phyloP scores from a whole-genome alignment of 345 rosid genomes.

The Carallia pectinifolia region DNA sequence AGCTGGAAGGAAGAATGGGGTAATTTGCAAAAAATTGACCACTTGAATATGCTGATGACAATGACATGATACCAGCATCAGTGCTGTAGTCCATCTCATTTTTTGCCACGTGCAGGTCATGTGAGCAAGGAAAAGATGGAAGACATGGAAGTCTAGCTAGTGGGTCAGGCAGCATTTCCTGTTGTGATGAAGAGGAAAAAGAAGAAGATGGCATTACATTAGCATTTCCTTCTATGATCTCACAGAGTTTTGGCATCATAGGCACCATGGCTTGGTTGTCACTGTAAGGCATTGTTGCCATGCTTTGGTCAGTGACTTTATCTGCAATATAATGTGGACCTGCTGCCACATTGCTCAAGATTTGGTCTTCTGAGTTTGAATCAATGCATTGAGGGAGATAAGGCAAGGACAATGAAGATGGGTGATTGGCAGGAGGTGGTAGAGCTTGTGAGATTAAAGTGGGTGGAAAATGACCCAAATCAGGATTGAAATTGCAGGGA shows the following conservation, averaged over 20 bases:
- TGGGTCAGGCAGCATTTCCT: conserved; percentile 15
- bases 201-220: conserved; percentile 26
- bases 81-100: conserved; percentile 45
- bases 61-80: conserved; percentile 36
- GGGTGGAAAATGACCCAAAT: conserved; percentile 23
- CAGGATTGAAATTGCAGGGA: conserved; percentile 14
- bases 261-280: conserved; percentile 19
- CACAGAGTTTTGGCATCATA: conserved; percentile 51
- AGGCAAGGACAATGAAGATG: conserved; percentile 35
- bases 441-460: conserved; percentile 10
- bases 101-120: conserved; percentile 25
- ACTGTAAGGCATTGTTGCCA: conserved; percentile 22
- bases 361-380: conserved; percentile 25
- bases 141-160: conserved; percentile 30
- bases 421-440: background rate
- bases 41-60: conserved; percentile 41
- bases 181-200: conserved; percentile 27
- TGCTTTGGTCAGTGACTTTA: conserved; percentile 25
- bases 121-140: conserved; percentile 25
- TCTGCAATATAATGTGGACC: conserved; percentile 6
- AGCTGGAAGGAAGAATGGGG: conserved; percentile 52
- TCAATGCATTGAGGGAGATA: conserved; percentile 22
- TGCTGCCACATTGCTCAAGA: conserved; percentile 20
- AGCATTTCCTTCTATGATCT: conserved; percentile 47
- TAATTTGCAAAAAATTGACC: conserved; percentile 41